These are phyloP conservation scores for Trichosporon coremiiforme DNA, from an alignment of 1,284 basidiomycete species.

Conservation along the genomic window DNA sequence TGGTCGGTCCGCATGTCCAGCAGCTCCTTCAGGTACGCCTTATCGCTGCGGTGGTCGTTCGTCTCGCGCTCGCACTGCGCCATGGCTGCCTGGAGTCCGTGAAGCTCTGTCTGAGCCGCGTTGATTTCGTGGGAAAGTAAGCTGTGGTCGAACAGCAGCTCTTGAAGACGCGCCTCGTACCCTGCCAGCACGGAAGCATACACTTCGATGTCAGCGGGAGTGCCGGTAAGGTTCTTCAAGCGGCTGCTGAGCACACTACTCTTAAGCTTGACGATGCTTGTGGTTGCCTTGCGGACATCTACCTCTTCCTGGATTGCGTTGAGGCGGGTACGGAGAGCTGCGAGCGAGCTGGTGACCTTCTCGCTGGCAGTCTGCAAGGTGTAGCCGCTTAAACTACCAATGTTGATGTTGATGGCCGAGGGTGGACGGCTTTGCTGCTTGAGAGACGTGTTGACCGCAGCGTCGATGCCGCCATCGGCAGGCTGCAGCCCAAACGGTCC, in stretches of 20 bases:
- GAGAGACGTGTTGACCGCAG: background rate
- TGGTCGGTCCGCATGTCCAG: background rate
- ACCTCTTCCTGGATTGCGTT: background rate
- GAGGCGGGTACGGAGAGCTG: background rate
- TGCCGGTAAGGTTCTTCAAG: background rate
- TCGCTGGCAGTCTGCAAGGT: background rate
- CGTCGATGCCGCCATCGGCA: background rate
- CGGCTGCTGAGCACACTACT: background rate
- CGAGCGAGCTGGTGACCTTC: background rate
- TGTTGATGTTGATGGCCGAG: background rate
- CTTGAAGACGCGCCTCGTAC: background rate
- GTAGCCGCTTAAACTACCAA: background rate
- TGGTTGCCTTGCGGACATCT: background rate
- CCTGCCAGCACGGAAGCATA: background rate
- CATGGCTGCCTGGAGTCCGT: background rate
- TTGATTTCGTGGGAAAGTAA: background rate
- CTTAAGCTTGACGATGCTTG: background rate
- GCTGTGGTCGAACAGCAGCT: background rate
- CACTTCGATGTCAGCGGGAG: background rate
- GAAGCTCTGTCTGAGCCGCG: background rate
- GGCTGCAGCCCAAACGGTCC: background rate
- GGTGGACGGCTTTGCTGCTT: background rate
- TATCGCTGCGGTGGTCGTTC: background rate
- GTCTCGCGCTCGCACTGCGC: background rate
- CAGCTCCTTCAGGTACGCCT: constrained; percentile 6